A percentile compares a stretch with the other conserved stretches of the same genome.
These are phyloP conservation scores for Malus hybrid DNA, from an alignment of 331 rosid genomes.

Conservation along the genomic window DNA sequence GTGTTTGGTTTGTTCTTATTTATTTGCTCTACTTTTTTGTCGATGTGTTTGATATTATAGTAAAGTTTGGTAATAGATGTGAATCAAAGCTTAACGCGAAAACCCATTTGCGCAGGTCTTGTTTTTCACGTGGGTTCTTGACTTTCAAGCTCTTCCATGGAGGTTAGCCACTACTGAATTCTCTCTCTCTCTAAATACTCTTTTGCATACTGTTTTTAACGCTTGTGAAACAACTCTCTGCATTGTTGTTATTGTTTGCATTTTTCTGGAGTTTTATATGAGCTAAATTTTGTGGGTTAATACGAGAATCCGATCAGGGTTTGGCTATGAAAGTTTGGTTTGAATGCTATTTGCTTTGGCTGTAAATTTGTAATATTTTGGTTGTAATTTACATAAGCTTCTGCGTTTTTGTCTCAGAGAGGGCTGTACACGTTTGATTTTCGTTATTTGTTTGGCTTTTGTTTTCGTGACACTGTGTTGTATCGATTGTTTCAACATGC, in stretches of 20 bases:
- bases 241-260: constrained; percentile 20
- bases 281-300: constrained; percentile 21
- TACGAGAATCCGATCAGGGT: not conserved
- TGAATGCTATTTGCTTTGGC: not conserved
- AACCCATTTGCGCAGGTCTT: constrained; percentile 50
- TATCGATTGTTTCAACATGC: constrained; percentile 3
- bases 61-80: constrained; percentile 21
- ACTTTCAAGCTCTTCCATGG: constrained; percentile 26
- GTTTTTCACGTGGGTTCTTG: constrained; percentile 36
- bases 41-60: constrained; percentile 18
- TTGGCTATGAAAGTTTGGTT: constrained; percentile 21
- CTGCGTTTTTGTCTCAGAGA: constrained; percentile 2
- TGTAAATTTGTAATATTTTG: constrained; percentile 14
- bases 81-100: constrained; percentile 38
- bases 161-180: constrained; percentile 30
- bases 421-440: constrained; percentile 11
- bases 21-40: constrained; percentile 6
- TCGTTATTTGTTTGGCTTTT: constrained; percentile 1
- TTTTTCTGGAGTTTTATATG: constrained; percentile 7
- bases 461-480: constrained; percentile 4
- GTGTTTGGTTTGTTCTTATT: constrained; percentile 8
- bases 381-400: constrained; percentile 2
- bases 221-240: constrained; percentile 13
- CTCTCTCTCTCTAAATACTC: constrained; percentile 13
- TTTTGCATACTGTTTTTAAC: constrained; percentile 1